phyloP scores from a whole-genome alignment of 768 basidiomycete genomes.

The Nidularia pulvinata region DNA sequence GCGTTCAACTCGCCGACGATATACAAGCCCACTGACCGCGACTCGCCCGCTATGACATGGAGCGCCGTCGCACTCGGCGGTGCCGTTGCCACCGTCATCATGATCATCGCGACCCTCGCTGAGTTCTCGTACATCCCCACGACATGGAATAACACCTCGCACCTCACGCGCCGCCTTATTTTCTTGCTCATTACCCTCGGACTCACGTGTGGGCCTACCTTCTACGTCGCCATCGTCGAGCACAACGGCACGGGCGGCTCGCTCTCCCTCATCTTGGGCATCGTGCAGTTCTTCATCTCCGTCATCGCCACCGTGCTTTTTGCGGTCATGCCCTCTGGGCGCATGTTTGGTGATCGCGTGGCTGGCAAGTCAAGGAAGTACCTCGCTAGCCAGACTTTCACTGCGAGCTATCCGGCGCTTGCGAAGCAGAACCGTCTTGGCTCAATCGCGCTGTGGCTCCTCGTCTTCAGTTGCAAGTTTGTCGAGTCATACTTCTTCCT shows the following conservation, averaged over 20 bases:
- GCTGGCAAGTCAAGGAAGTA: constrained; percentile 96
- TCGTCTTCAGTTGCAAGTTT: constrained; percentile 97
- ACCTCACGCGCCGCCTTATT: constrained; percentile 87
- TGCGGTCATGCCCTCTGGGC: constrained; percentile 90
- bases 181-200: constrained; percentile 91
- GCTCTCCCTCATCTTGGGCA: constrained; percentile 88
- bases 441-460: constrained; percentile 82
- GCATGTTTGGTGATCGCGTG: constrained; percentile 99
- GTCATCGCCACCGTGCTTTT: constrained; percentile 86
- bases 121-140: constrained; percentile 99
- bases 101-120: constrained; percentile 91
- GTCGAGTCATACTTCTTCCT: constrained; percentile 98
- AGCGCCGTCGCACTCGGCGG: constrained; percentile 94
- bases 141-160: constrained; percentile 98
- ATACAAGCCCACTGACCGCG: constrained; percentile 60
- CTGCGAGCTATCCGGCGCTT: constrained; percentile 88
- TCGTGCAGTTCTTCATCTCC: constrained; percentile 96
- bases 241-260: constrained; percentile 61
- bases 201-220: constrained; percentile 89
- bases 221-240: constrained; percentile 92
- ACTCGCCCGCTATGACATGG: constrained; percentile 84
- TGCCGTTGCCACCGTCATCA: constrained; percentile 94
- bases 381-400: constrained; percentile 98
- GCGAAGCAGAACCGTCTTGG: constrained; percentile 66
- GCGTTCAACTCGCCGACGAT: constrained; percentile 90